Evolutionary conservation across 2,329 filamentous ascomycete species (phyloP), one percentile per base, ranked within the genome.

Genomic region (Calcarisporium arbuscula): DNA sequence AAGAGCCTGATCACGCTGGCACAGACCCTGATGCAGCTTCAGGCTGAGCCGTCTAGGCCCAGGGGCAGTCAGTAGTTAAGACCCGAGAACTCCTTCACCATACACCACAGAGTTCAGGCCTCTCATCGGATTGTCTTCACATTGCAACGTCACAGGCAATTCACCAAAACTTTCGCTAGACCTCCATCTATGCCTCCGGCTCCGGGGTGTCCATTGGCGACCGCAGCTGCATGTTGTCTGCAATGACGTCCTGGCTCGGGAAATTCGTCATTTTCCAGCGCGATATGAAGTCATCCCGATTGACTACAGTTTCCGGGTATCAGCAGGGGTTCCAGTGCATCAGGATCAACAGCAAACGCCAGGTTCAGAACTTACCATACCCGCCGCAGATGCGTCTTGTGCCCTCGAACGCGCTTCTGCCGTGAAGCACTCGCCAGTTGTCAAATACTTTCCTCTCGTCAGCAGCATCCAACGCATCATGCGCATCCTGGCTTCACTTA

Each of bases 361-460:
- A 10, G 8, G 20, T 6, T 12, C 16, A 14, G 25, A 15, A 76
- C 82, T 70, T 65, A 88, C 86, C 82, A 51, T 96, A 96, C 8
- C 77, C 90, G 40, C 92, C 92, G 57, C 89, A 95, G 52, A 98
- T 85, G 46, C 89, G 79, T 46, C 92, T 71, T 52, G 83, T 78
- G 2, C 92, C 92, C 6, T 80, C 82, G 52, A 96, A 98, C 0
- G 76, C 76, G 33, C 80, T 80, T 48, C 92, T 71, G 2, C 90
- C 92, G 58, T 98, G 92, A 47, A 96, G 64, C 21, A 95, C 83
- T 39, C 92, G 75, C 88, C 90, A 95, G 53, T 98, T 96, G 55
- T 98, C 86, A 57, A 98, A 95, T 30, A 96, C 84, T 85, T 6
- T 12, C 16, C 3, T 14, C 21, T 15, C 31, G 30, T 36, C 20